These are phyloP conservation scores for Bipolaris cookei DNA, from an alignment of 2,329 filamentous ascomycete species.

Conservation along the genomic window DNA sequence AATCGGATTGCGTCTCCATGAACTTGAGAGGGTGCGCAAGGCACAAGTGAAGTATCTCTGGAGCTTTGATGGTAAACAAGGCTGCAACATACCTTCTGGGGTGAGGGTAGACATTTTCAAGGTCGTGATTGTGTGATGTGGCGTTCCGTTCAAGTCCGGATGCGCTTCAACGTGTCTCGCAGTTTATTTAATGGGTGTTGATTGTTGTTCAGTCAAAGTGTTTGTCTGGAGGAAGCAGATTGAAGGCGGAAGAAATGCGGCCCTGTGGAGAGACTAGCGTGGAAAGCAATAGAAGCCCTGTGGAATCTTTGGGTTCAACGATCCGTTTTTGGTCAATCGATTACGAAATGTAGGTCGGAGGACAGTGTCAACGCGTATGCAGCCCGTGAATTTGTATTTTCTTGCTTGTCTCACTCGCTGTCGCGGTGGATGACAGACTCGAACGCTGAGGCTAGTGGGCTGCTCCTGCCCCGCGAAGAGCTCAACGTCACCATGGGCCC, in stretches of 20 bases:
- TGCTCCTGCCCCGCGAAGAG: slow-evolving; percentile 29
- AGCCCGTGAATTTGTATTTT: slow-evolving; percentile 4
- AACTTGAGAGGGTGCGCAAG: neutral
- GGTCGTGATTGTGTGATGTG: slow-evolving; percentile 6
- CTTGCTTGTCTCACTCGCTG: slow-evolving; percentile 11
- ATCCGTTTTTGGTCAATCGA: slow-evolving; percentile 26
- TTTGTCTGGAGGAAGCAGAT: slow-evolving; percentile 32
- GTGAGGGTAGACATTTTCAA: slow-evolving; percentile 43
- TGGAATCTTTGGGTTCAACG: slow-evolving; percentile 38
- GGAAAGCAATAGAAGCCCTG: slow-evolving; percentile 49
- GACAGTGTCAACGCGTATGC: neutral
- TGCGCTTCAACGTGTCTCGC: neutral
- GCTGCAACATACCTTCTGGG: slow-evolving; percentile 51
- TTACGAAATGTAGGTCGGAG: slow-evolving; percentile 13
- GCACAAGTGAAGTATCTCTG: slow-evolving; percentile 2
- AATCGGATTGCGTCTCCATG: neutral
- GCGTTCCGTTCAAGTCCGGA: slow-evolving; percentile 6
- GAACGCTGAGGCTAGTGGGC: slow-evolving; percentile 25
- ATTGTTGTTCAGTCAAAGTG: slow-evolving; percentile 24
- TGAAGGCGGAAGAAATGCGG: slow-evolving; percentile 47
- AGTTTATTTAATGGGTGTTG: slow-evolving; percentile 6
- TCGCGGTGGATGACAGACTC: slow-evolving; percentile 9
- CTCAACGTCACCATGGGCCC: slow-evolving; percentile 38
- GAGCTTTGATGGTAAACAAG: slow-evolving; percentile 20
- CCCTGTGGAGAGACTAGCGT: slow-evolving; percentile 46